Evolutionary conservation across 352 stramenopile species (phyloP), one percentile per base, ranked within the genome.

Genomic region (Globisporangium sylvaticum): DNA sequence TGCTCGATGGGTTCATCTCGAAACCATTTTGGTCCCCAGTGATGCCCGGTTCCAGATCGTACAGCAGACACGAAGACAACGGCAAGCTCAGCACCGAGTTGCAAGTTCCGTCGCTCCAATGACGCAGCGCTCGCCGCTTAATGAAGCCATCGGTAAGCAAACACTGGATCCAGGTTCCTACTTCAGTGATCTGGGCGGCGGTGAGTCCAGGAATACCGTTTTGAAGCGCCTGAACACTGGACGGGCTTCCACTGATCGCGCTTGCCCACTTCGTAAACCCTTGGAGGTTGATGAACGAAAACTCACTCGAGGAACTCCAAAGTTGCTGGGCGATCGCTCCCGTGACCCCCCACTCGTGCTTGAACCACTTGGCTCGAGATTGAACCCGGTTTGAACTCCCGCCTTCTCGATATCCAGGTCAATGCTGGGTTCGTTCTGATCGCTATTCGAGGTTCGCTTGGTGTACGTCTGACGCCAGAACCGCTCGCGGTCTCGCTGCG

Each of bases 31-130:
- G 81, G 1, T 75, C 56, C 4, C 77, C 78, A 6, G 68, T 53
- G 15, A 89, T 74, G 20, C 73, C 69, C 0, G 85, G 85, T 61
- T 93, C 85, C 7, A 93, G 62, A 52, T 91, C 78, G 56, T 90
- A 91, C 4, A 75, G 39, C 8, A 88, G 46, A 42, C 80, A 89
- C 0, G 61, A 39, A 8, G 54, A 22, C 1, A 78, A 69, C 1
- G 70, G 64, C 15, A 88, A 39, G 31, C 81, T 73, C 56, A 91
- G 62, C 18, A 73, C 73, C 5, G 80, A 80, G 5, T 72, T n/a
- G 58, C 81, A 90, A 1, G 80, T 93, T n/a, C 85, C 83, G 15
- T 78, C 64, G 1, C 69, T 77, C 85, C 85, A 93, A 63, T 90
- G 83, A 7, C 81, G 77, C 34, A 88, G 62, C 0, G 82, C 85